Conservation (phyloP, 2,329 filamentous ascomycete species). For the Capronia coronata region DNA sequence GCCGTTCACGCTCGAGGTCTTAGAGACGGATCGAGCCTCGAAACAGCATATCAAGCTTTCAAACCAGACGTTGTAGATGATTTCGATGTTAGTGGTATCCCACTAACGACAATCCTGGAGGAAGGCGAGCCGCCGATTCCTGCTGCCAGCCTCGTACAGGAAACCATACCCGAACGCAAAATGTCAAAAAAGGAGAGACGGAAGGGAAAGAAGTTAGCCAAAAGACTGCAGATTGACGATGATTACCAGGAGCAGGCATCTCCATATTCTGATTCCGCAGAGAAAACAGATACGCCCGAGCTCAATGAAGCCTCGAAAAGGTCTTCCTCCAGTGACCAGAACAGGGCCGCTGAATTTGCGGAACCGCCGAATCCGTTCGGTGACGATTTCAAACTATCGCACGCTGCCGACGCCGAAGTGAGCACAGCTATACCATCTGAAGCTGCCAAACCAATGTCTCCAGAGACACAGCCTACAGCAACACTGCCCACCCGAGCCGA, state of each 20-base stretch:
- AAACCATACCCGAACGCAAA: constrained; percentile 8
- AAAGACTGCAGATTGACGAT: not conserved
- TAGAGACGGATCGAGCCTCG: constrained; percentile 12
- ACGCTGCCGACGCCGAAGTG: not conserved
- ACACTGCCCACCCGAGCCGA: not conserved
- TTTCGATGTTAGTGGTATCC: constrained; percentile 2
- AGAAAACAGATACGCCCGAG: no score
- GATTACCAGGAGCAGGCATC: not conserved
- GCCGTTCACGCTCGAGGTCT: constrained; percentile 23
- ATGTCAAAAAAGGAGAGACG: constrained; percentile 23
- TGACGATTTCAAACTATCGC: constrained; percentile 16
- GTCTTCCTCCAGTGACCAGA: not conserved
- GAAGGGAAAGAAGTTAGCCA: constrained; percentile 17
- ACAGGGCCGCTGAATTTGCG: no score
- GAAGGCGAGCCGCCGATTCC: constrained; percentile 9
- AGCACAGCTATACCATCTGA: not conserved
- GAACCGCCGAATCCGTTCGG: constrained; percentile 18
- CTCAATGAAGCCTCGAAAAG: not conserved
- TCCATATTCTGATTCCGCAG: no score
- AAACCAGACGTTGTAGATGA: constrained; percentile 16
- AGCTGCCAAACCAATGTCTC: not conserved
- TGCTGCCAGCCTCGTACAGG: not conserved
- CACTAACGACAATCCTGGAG: constrained; percentile 15
- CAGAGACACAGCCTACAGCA: not conserved
- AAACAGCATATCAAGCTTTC: constrained; percentile 21